Conservation (phyloP, 352 stramenopile genomes). For the Pythium grandisporangium region DNA sequence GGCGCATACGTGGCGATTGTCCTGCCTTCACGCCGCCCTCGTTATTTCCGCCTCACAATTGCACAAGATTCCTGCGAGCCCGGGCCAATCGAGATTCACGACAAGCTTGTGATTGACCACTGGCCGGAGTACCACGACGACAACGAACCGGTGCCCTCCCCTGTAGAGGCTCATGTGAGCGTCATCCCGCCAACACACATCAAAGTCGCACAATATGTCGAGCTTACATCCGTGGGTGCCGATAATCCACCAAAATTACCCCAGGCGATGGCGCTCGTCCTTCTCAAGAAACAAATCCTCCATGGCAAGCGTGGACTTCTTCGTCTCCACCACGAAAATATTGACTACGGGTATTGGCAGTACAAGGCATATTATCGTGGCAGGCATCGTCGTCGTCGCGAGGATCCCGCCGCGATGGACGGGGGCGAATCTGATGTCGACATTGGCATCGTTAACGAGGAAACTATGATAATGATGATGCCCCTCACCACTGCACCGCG, state of each 20-base stretch:
- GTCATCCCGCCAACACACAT: constrained; percentile 15
- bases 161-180: not conserved
- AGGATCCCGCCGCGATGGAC: constrained; percentile 1
- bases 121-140: constrained; percentile 18
- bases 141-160: not conserved
- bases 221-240: constrained; percentile 24
- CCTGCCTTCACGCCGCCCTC: constrained; percentile 1
- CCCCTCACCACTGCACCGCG: constrained; percentile 23
- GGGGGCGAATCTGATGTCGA: constrained; percentile 5
- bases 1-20: not conserved
- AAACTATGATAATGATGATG: constrained; percentile 54
- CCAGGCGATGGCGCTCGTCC: constrained; percentile 20
- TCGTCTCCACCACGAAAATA: constrained; percentile 28
- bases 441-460: constrained; percentile 36
- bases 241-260: constrained; percentile 29
- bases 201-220: constrained; percentile 37
- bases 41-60: constrained; percentile 36
- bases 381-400: not conserved
- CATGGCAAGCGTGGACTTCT: constrained; percentile 17
- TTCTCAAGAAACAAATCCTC: constrained; percentile 48
- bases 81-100: not conserved
- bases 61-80: constrained; percentile 13
- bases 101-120: constrained; percentile 30
- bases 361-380: constrained; percentile 37
- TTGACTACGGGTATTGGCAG: constrained; percentile 52